phyloP scores from a whole-genome alignment of 2,329 filamentous ascomycete genomes.

The Blastomyces parvus region DNA sequence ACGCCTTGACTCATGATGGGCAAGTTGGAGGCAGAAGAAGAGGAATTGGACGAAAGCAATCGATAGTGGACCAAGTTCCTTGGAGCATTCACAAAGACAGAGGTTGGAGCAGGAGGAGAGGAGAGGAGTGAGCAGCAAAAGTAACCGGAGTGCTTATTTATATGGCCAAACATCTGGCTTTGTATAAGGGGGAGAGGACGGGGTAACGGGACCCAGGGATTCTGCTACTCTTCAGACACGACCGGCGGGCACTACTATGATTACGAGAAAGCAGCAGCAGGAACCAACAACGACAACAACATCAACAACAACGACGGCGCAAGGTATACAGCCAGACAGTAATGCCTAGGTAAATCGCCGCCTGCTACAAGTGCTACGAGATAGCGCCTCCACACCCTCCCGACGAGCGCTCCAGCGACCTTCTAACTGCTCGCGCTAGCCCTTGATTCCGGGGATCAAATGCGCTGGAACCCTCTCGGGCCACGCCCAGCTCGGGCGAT shows the following conservation, averaged over 20 bases:
- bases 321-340: too few relatives aligned
- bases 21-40: not conserved
- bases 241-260: too few relatives aligned
- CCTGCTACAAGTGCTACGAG: not conserved
- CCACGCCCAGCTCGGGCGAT: not conserved
- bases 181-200: not conserved
- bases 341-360: too few relatives aligned
- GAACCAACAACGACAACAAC: too few relatives aligned
- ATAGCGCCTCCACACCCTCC: not conserved
- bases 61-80: not conserved
- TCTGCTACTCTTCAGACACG: not conserved
- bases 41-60: not conserved
- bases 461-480: not conserved
- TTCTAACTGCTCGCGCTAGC: too few relatives aligned
- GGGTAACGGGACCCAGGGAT: not conserved
- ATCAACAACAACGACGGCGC: too few relatives aligned
- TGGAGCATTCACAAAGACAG: slow-evolving; percentile 1
- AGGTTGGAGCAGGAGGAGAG: not conserved
- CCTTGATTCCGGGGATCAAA: not conserved
- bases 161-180: not conserved
- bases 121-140: not conserved
- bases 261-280: too few relatives aligned
- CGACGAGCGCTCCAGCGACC: not conserved
- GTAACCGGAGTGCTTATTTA: slow-evolving; percentile 1
- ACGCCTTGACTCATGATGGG: slow-evolving; percentile 13